Evolutionary conservation across 2,329 filamentous ascomycete genomes (phyloP).

Genomic region (Pseudogymnoascus sp.): DNA sequence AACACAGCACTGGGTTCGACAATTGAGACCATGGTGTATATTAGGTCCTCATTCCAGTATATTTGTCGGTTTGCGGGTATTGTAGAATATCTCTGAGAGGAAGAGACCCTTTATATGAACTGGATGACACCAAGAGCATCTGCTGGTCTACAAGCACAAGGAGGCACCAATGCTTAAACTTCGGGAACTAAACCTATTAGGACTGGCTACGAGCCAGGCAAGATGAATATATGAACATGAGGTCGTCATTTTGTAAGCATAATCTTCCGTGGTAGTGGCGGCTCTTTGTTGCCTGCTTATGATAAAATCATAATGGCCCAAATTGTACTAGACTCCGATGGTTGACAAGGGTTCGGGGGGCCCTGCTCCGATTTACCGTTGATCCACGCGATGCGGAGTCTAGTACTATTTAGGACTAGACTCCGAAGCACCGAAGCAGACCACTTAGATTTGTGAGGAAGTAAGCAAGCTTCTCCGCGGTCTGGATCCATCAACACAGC

Average conservation of each 20-base stretch:
- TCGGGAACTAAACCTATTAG: neutral
- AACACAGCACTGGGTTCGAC: neutral
- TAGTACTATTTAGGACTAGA: slow-evolving; percentile 14
- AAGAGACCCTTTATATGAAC: neutral
- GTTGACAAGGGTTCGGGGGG: slow-evolving; percentile 9
- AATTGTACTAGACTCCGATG: slow-evolving; percentile 21
- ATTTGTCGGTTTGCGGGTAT: neutral
- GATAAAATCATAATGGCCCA: slow-evolving; percentile 8
- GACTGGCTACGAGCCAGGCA: neutral
- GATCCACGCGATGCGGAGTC: neutral
- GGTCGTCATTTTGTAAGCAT: neutral
- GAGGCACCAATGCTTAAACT: neutral
- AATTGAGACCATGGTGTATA: neutral
- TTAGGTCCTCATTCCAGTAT: neutral
- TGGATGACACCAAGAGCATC: neutral
- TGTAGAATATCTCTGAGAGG: neutral
- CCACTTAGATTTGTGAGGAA: neutral
- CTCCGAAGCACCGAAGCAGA: slow-evolving; percentile 11
- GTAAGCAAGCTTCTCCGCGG: neutral
- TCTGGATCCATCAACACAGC: neutral
- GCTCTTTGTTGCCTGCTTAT: slow-evolving; percentile 1
- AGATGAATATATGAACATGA: neutral
- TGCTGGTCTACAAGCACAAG: neutral
- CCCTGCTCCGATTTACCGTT: slow-evolving; percentile 2
- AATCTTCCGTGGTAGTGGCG: neutral